Percentiles rank a stretch among this genome's conserved stretches.
Evolutionary conservation across 202 grass and related monocot genomes (phyloP).

Genomic region (Musa balbisiana): DNA sequence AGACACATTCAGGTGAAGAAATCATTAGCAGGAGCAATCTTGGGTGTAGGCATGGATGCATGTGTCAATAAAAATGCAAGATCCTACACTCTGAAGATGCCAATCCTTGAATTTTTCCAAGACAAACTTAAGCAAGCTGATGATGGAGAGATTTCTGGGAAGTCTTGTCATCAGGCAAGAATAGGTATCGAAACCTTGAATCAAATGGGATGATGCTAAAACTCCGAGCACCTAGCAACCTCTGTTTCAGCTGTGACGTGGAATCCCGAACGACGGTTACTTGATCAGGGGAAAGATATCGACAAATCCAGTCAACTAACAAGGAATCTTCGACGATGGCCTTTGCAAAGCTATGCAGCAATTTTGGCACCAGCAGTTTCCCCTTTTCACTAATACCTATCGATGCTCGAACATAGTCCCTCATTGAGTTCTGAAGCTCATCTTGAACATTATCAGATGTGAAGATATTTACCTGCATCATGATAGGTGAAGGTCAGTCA

Average conservation of each 20-base stretch:
- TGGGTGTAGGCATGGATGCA: not conserved
- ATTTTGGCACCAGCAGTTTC: slow-evolving; percentile 80
- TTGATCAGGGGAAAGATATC: slow-evolving; percentile 71
- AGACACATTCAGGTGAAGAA: not conserved
- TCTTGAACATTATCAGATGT: slow-evolving; percentile 50
- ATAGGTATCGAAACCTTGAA: slow-evolving; percentile 78
- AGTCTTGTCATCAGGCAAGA: slow-evolving; percentile 57
- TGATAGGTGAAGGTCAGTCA: no score
- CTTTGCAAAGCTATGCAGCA: slow-evolving; percentile 80
- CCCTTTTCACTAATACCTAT: slow-evolving; percentile 75
- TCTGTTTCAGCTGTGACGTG: slow-evolving; percentile 59
- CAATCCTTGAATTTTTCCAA: not conserved
- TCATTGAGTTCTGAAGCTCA: slow-evolving; percentile 75
- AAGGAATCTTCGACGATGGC: slow-evolving; percentile 77
- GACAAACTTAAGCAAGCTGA: not conserved
- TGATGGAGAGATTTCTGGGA: not conserved
- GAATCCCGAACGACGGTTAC: slow-evolving; percentile 48
- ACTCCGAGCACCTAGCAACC: slow-evolving; percentile 56
- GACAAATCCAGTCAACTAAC: slow-evolving; percentile 84
- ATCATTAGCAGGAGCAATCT: not conserved
- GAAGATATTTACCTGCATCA: slow-evolving; percentile 72
- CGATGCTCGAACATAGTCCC: slow-evolving; percentile 75
- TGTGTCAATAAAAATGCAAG: not conserved
- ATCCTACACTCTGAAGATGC: not conserved
- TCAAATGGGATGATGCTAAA: slow-evolving; percentile 57